These are phyloP conservation scores for Mercurialis annua DNA, from an alignment of 345 rosid genomes.

Conservation along the genomic window DNA sequence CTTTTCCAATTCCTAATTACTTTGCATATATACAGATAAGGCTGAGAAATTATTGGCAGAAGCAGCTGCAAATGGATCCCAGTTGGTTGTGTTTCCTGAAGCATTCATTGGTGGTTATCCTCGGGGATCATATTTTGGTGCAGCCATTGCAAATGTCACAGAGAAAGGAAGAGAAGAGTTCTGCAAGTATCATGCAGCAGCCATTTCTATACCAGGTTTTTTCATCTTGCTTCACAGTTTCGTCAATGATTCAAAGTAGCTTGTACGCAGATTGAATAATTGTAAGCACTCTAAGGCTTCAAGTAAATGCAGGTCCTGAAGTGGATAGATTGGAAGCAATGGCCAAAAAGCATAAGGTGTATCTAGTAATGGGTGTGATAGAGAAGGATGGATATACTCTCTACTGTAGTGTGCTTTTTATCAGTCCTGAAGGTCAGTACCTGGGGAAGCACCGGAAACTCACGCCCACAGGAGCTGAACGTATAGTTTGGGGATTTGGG, in stretches of 20 bases:
- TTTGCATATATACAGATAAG: slow-evolving; percentile 55
- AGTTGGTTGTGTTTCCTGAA: slow-evolving; percentile 91
- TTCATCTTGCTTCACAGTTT: background rate
- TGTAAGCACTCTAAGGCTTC: slow-evolving; percentile 40
- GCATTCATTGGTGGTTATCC: slow-evolving; percentile 95
- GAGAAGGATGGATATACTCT: slow-evolving; percentile 93
- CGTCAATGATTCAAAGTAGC: background rate
- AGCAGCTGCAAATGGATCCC: slow-evolving; percentile 76
- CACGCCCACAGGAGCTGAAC: slow-evolving; percentile 89
- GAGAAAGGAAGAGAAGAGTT: slow-evolving; percentile 81
- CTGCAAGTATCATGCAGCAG: slow-evolving; percentile 78
- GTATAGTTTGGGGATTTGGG: slow-evolving; percentile 90
- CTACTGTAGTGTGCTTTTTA: slow-evolving; percentile 74
- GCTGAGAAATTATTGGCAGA: slow-evolving; percentile 86
- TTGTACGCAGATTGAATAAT: background rate
- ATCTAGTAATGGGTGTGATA: slow-evolving; percentile 85
- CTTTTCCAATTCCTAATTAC: background rate
- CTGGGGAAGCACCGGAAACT: slow-evolving; percentile 87
- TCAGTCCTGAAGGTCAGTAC: slow-evolving; percentile 72
- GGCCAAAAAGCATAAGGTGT: slow-evolving; percentile 82
- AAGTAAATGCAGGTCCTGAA: slow-evolving; percentile 57
- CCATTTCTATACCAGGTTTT: slow-evolving; percentile 81
- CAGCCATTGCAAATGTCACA: slow-evolving; percentile 65
- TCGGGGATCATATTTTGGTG: slow-evolving; percentile 77
- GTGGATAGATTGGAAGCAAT: slow-evolving; percentile 76